Evolutionary conservation across 768 basidiomycete species (phyloP).

Genomic region (Tephrocybe sp.): DNA sequence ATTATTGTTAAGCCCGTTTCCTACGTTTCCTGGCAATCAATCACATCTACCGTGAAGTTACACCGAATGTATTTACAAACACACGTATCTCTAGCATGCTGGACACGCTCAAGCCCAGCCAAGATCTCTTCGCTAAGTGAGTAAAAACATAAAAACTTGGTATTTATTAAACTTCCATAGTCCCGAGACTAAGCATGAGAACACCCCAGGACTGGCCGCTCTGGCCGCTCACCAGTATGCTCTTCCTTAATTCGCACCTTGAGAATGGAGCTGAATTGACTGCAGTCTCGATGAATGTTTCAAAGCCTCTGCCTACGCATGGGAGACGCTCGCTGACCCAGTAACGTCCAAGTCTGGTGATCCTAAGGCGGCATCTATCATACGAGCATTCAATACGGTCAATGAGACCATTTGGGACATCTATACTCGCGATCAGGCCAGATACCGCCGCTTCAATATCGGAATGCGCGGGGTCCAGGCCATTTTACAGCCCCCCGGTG

Average conservation of each 20-base stretch:
- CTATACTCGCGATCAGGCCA: constrained; percentile 17
- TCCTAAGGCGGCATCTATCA: constrained; percentile 21
- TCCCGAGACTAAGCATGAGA: constrained; percentile 8
- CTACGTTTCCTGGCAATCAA: constrained; percentile 22
- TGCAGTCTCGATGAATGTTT: constrained; percentile 28
- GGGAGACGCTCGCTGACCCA: constrained; percentile 30
- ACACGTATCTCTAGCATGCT: constrained; percentile 31
- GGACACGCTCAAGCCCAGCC: constrained; percentile 25
- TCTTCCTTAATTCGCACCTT: background rate
- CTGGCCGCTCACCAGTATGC: constrained; percentile 23
- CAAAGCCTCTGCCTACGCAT: constrained; percentile 28
- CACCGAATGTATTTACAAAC: constrained; percentile 31
- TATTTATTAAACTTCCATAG: constrained; percentile 1
- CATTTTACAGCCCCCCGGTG: background rate
- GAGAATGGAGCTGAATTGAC: background rate
- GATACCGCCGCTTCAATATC: constrained; percentile 25
- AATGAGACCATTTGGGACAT: constrained; percentile 24
- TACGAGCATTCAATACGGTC: constrained; percentile 21
- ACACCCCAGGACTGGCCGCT: constrained; percentile 23
- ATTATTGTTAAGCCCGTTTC: constrained; percentile 18
- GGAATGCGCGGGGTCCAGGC: constrained; percentile 28
- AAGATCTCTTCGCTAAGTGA: constrained; percentile 23
- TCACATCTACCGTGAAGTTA: constrained; percentile 22
- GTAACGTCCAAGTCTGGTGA: constrained; percentile 21
- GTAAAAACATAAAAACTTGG: background rate